Evolutionary conservation across 2,329 filamentous ascomycete species (phyloP).

Genomic region (Knoxdaviesia capensis): DNA sequence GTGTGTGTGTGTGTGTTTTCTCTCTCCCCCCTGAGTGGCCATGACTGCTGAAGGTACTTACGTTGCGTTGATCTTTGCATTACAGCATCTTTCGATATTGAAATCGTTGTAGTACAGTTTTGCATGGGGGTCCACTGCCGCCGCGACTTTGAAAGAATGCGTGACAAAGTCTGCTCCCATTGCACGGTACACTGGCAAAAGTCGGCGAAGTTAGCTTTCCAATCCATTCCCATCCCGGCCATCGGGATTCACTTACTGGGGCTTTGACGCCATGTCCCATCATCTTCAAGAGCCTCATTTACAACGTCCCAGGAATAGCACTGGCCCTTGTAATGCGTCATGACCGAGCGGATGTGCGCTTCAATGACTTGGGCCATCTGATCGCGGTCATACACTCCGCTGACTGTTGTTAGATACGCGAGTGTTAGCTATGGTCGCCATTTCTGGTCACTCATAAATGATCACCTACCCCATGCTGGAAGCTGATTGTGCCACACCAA

Average conservation of each 20-base stretch:
- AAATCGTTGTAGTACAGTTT: conserved; percentile 40
- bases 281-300: conserved; percentile 41
- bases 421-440: conserved; percentile 6
- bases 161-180: conserved; percentile 29
- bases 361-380: conserved; percentile 24
- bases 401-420: conserved; percentile 24
- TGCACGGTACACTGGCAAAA: conserved; percentile 14
- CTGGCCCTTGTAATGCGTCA: conserved; percentile 34
- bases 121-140: conserved; percentile 29
- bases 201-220: no score
- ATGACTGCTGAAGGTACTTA: no score
- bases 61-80: no score
- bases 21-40: no score
- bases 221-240: no score
- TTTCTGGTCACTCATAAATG: no score
- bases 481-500: conserved; percentile 28
- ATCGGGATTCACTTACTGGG: conserved; percentile 7
- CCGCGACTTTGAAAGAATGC: conserved; percentile 33
- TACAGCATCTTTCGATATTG: conserved; percentile 29
- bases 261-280: conserved; percentile 27
- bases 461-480: conserved; percentile 6
- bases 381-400: conserved; percentile 1
- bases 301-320: conserved; percentile 47
- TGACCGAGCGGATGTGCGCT: conserved; percentile 38
- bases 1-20: no score